Conservation (phyloP, 2,329 filamentous ascomycete genomes). For the Coniella lustricola region DNA sequence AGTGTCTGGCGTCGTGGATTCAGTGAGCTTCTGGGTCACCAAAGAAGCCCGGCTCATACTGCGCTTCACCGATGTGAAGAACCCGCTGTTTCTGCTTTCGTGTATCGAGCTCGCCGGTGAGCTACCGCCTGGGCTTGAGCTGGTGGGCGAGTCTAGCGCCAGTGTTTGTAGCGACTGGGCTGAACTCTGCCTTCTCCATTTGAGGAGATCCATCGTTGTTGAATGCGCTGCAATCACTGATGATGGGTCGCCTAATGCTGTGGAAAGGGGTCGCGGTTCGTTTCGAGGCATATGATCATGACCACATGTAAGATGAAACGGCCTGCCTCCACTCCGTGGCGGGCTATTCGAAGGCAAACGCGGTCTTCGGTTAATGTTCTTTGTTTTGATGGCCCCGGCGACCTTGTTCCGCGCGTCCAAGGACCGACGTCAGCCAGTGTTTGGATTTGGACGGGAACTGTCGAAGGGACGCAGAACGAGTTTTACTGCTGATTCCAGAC, state of each 20-base stretch:
- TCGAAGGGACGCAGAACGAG: too few relatives aligned
- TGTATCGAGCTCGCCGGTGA: constrained; percentile 22
- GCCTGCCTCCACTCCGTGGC: too few relatives aligned
- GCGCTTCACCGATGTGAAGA: constrained; percentile 21
- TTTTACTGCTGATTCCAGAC: too few relatives aligned
- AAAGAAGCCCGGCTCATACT: constrained; percentile 21
- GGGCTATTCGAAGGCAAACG: not conserved
- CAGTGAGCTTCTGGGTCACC: constrained; percentile 7
- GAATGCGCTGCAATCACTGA: not conserved
- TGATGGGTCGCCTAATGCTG: too few relatives aligned
- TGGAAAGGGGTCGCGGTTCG: not conserved
- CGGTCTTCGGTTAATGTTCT: not conserved
- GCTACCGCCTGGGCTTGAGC: constrained; percentile 15
- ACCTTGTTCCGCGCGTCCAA: too few relatives aligned
- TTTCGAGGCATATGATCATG: not conserved
- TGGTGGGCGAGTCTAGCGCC: constrained; percentile 15
- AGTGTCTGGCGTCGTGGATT: constrained; percentile 2
- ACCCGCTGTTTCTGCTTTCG: constrained; percentile 18
- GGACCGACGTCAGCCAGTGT: too few relatives aligned
- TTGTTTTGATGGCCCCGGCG: too few relatives aligned
- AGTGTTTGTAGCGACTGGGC: constrained; percentile 11
- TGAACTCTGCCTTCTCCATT: constrained; percentile 16
- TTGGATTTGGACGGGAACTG: too few relatives aligned
- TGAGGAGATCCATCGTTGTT: constrained; percentile 13
- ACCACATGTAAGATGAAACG: too few relatives aligned